A percentile compares a stretch with the other conserved stretches of the same genome.
Evolutionary conservation across 1,139 yeast genomes (phyloP).

Genomic region (Casaregolazyma suthepensis): DNA sequence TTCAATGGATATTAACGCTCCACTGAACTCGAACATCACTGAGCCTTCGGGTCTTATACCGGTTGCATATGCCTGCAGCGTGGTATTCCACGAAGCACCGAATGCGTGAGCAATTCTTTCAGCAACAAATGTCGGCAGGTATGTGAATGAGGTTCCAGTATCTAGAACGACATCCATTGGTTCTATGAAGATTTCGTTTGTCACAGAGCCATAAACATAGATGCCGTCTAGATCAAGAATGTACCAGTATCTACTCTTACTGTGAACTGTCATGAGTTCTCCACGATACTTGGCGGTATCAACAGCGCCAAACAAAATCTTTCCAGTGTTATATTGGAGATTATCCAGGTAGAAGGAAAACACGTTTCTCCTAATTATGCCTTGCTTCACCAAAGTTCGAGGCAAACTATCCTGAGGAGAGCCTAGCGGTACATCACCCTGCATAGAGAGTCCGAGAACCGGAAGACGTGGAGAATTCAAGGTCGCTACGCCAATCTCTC

Average conservation of each 20-base stretch:
- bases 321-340: constrained; percentile 37
- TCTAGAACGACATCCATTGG: constrained; percentile 47
- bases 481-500: constrained; percentile 7
- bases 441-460: constrained; percentile 12
- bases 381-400: constrained; percentile 40
- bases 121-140: constrained; percentile 39
- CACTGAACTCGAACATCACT: not conserved
- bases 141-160: constrained; percentile 61
- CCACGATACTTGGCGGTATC: constrained; percentile 52
- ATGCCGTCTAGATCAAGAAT: constrained; percentile 40
- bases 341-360: constrained; percentile 52
- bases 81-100: constrained; percentile 15
- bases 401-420: constrained; percentile 41
- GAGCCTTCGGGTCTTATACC: not conserved
- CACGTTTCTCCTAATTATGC: constrained; percentile 42
- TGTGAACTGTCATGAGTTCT: constrained; percentile 31
- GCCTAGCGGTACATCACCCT: constrained; percentile 38
- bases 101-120: constrained; percentile 8
- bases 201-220: constrained; percentile 12
- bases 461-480: not conserved
- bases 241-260: constrained; percentile 49
- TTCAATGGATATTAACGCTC: not conserved
- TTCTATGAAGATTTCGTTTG: constrained; percentile 3
- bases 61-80: constrained; percentile 11
- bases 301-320: constrained; percentile 53